These are phyloP conservation scores for Asterochloris erici DNA, from an alignment of 139 green algal species.

Conservation along the genomic window DNA sequence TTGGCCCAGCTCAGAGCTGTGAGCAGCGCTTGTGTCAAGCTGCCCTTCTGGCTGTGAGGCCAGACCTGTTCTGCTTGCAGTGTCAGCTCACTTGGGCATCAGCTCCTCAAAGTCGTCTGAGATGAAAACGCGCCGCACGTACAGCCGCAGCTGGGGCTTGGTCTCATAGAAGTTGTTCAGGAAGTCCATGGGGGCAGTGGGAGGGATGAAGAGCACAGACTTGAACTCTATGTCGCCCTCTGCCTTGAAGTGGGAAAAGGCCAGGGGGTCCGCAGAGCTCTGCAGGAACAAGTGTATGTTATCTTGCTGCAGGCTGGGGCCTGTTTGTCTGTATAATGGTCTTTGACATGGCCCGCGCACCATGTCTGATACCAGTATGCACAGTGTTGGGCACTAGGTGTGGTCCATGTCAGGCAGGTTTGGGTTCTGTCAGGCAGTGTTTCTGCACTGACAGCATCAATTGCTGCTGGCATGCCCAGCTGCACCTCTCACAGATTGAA, in stretches of 20 bases:
- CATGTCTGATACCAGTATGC: too few relatives aligned
- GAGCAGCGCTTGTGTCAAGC: too few relatives aligned
- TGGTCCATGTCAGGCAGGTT: too few relatives aligned
- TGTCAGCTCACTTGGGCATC: conserved; percentile 71
- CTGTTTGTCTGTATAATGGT: too few relatives aligned
- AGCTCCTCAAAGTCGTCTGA: conserved; percentile 99
- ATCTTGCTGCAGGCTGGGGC: background rate
- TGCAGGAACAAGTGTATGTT: conserved; percentile 18
- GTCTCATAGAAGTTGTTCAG: conserved; percentile 93
- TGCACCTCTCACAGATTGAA: too few relatives aligned
- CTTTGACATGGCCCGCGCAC: too few relatives aligned
- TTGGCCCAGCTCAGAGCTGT: too few relatives aligned
- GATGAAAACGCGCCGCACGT: conserved; percentile 99
- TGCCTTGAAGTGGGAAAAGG: conserved; percentile 92
- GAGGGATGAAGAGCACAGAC: conserved; percentile 89
- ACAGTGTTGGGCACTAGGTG: too few relatives aligned
- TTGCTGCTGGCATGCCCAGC: too few relatives aligned
- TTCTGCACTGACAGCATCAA: too few relatives aligned
- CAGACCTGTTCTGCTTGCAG: background rate
- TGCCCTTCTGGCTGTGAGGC: too few relatives aligned
- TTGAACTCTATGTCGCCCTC: conserved; percentile 99
- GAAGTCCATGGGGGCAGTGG: conserved; percentile 63
- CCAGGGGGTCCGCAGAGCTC: conserved; percentile 66
- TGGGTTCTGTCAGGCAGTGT: too few relatives aligned
- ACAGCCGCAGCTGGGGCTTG: conserved; percentile 88